These are phyloP conservation scores for Tulasnella calospora DNA, from an alignment of 768 basidiomycete species.

Conservation along the genomic window DNA sequence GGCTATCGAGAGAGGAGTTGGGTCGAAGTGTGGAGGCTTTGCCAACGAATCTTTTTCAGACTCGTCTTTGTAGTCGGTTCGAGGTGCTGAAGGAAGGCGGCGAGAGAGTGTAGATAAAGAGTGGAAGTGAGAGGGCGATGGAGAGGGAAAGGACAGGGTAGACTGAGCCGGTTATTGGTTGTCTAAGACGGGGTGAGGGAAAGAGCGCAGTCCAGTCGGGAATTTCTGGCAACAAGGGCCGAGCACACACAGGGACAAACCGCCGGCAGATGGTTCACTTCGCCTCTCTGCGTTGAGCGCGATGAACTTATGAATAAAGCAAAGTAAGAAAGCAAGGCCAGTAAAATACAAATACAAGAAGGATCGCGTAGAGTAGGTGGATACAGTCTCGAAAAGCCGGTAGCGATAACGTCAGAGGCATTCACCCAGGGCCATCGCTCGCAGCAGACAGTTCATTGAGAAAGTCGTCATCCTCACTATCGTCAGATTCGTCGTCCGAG, in stretches of 20 bases:
- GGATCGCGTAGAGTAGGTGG: neutral
- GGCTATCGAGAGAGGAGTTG: neutral
- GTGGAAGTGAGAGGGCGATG: neutral
- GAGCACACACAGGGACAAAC: constrained; percentile 13
- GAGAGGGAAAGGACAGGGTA: constrained; percentile 6
- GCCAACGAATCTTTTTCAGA: neutral
- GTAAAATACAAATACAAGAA: neutral
- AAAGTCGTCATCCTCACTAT: constrained; percentile 28
- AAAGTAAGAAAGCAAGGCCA: constrained; percentile 2
- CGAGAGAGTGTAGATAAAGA: neutral
- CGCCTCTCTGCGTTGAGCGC: constrained; percentile 39
- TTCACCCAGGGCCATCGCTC: neutral
- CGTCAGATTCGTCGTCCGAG: constrained; percentile 20
- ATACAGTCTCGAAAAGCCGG: neutral
- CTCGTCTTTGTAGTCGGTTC: neutral
- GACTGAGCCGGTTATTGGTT: neutral
- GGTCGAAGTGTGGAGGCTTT: neutral
- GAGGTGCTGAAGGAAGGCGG: neutral
- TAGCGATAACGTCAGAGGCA: neutral
- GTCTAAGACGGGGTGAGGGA: neutral
- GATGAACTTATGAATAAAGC: constrained; percentile 23
- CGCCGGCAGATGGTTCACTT: constrained; percentile 37
- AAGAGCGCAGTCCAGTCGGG: neutral
- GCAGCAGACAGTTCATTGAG: constrained; percentile 4
- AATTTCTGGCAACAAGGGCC: constrained; percentile 6